Base-by-base conservation (phyloP, 1,139 yeast species). In the Blastobotrys arbuscula region DNA sequence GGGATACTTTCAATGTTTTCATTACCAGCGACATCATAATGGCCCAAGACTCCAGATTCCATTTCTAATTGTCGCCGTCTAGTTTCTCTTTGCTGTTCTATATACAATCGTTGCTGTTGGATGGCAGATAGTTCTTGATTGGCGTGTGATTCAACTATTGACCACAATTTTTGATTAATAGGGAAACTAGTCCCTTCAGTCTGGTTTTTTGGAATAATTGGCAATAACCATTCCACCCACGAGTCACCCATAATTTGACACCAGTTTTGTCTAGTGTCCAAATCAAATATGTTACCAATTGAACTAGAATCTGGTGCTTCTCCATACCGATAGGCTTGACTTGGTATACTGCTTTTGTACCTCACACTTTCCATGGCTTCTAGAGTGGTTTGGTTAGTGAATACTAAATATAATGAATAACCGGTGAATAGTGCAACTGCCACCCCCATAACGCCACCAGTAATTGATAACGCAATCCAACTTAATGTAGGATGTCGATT, bases 331-430 rank as follows among this genome's bases (percentile, higher is more conserved):
- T 67, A 72, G 38, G 63, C 59, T 4, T 66, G 57, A 16, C 75
- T 73, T 19, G 75, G 67, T 8, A 73, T 58, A 9, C 71, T 72
- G 24, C 78, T 71, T 49, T 75, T 69, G 55, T 76, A 77, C 34
- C 82, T 70, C 30, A 74, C 74, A 41, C 74, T 72, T 50, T 84
- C 89, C 67, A 84, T 82, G 47, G 81, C 71, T 66, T 92, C 99
- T 24, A 92, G 76, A 0, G 97, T 92, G 10, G 97, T 89, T 51
- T 72, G 70, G 65, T 92, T 92, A 9, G 64, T 66, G 16, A 78
- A 53, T 12, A 86, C 65, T 56, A 86, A 59, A 49, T 78, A 87
- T 2, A 81, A 51, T 49, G 84, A 78, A 62, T 84, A 83, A 1
- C 65, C 69, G 0, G 79, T 67, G 64, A 92, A 90, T 0, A 76